Conservation (phyloP, 1,284 basidiomycete genomes). For the Ceraceosorus guamensis region DNA sequence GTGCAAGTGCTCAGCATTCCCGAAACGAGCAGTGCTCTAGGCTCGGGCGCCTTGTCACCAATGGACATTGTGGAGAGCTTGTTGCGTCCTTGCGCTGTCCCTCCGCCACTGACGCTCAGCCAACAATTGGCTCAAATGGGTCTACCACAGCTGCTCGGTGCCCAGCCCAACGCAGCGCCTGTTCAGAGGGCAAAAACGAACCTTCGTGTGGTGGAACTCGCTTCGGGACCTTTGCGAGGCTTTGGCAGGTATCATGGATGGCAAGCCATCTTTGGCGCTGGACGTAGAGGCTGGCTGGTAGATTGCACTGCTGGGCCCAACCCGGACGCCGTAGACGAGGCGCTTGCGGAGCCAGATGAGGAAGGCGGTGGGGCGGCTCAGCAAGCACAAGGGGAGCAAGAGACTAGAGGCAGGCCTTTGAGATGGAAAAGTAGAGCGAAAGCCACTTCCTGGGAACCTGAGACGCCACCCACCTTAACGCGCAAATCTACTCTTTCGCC, state of each 20-base stretch:
- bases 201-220: constrained; percentile 80
- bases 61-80: constrained; percentile 49
- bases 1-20: constrained; percentile 80
- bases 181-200: constrained; percentile 54
- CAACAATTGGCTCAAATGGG: constrained; percentile 40
- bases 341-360: constrained; percentile 11
- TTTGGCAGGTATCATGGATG: constrained; percentile 74
- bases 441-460: constrained; percentile 8
- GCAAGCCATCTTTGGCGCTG: constrained; percentile 82
- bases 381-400: background rate
- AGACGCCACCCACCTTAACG: constrained; percentile 8
- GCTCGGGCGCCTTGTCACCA: constrained; percentile 52
- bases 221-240: constrained; percentile 63
- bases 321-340: constrained; percentile 32
- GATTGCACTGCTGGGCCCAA: constrained; percentile 78
- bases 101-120: constrained; percentile 36
- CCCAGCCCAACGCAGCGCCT: constrained; percentile 32
- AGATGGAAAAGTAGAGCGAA: background rate
- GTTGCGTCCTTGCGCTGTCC: constrained; percentile 50
- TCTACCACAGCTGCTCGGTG: constrained; percentile 12
- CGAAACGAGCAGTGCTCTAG: constrained; percentile 53
- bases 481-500: no score
- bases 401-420: background rate
- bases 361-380: background rate
- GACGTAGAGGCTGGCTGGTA: constrained; percentile 90